phyloP scores from a whole-genome alignment of 129 eudicot genomes.

The Flaveria linearis region DNA sequence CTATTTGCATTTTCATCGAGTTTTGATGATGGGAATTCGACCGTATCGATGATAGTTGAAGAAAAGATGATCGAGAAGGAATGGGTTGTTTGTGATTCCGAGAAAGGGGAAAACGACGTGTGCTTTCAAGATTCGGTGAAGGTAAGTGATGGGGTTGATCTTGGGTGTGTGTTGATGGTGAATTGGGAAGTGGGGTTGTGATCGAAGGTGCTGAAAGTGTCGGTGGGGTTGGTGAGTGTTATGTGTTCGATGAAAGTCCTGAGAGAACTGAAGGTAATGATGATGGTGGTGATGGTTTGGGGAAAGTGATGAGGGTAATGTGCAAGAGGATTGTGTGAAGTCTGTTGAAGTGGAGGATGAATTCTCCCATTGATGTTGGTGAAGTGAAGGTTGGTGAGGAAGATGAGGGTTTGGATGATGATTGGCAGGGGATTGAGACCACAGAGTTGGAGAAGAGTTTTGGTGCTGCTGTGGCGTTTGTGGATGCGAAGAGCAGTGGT shows the following conservation, averaged over 20 bases:
- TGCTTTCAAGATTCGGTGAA: constrained; percentile 22
- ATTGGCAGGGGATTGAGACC: constrained; percentile 79
- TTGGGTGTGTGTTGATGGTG: constrained; percentile 22
- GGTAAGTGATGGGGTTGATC: constrained; percentile 17
- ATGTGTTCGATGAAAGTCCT: constrained; percentile 33
- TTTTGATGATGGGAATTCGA: constrained; percentile 24
- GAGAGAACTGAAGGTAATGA: constrained; percentile 16
- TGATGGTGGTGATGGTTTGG: constrained; percentile 5
- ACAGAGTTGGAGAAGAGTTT: constrained; percentile 63
- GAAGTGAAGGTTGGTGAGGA: constrained; percentile 36
- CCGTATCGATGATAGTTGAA: constrained; percentile 18
- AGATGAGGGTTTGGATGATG: constrained; percentile 49
- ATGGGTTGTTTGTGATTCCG: constrained; percentile 28
- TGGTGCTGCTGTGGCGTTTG: constrained; percentile 59
- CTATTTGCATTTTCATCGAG: constrained; percentile 40
- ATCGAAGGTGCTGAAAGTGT: constrained; percentile 33
- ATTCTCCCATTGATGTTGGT: constrained; percentile 19
- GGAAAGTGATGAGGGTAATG: constrained; percentile 29
- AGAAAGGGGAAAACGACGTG: background rate
- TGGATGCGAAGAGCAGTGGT: constrained; percentile 41
- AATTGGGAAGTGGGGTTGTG: constrained; percentile 33
- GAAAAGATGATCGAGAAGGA: constrained; percentile 29
- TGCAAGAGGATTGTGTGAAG: constrained; percentile 22
- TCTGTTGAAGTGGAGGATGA: constrained; percentile 1
- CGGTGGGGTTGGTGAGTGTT: constrained; percentile 35